Evolutionary conservation across 1,139 yeast genomes (phyloP), one percentile per base, ranked within the genome.

Genomic region (Sugiyamaella xylanicola): DNA sequence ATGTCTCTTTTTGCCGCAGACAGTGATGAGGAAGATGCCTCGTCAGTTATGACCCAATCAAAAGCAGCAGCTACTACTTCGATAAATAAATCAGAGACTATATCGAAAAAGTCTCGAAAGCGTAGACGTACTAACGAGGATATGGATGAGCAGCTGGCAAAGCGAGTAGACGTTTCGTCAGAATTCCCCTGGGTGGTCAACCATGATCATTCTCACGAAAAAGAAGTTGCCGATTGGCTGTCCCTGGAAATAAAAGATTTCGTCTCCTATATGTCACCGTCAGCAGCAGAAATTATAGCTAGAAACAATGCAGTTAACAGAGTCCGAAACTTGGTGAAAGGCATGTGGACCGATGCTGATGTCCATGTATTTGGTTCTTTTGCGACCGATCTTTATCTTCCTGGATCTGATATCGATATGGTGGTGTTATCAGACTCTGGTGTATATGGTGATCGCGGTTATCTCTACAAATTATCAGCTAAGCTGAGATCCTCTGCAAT

Each of bases 371-470:
- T 95, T 75, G 99, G 99, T 0, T 91, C 98, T 0, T 89, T 84
- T 70, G 98, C 99, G 0, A 92, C 99, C 0, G 97, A 92, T 68
- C 74, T 95, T 60, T 93, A 92, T 66, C 75, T 95, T 21, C 99
- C 99, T 0, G 97, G 97, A 0, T 90, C 97, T 0, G 99, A 95
- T 76, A 91, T 95, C 36, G 99, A 95, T 72, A 85, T 95, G 85
- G 98, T 92, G 44, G 81, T 95, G 25, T 77, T 86, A 7, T 87
- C 96, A 9, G 74, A 77, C 16, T 70, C 77, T 2, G 86, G 87
- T 2, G 80, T 81, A 62, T 85, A 86, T 67, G 95, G 85, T 61
- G 81, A 80, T 57, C 79, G 90, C 64, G 80, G 84, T 20, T 77
- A 84, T 48, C 74, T 95, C 48, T 91, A 87, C 69, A 87, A 87